phyloP scores from a whole-genome alignment of 345 rosid species.

The Bruguiera gymnorhiza region DNA sequence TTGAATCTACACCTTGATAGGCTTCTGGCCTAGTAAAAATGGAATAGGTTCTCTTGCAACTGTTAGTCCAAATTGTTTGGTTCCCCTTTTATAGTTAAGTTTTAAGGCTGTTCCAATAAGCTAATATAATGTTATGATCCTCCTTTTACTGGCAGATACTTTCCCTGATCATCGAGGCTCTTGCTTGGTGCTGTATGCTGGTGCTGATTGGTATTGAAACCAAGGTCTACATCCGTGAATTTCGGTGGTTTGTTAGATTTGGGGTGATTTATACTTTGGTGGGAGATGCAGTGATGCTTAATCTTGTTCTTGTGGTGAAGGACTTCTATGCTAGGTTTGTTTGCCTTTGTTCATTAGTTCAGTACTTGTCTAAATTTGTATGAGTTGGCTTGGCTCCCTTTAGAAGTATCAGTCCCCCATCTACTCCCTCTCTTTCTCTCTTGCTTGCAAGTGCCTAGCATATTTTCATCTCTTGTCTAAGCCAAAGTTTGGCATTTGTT shows the following conservation, averaged over 20 bases:
- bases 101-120: too few relatives aligned
- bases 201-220: conserved; percentile 74
- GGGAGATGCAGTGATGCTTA: conserved; percentile 80
- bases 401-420: background rate
- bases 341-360: too few relatives aligned
- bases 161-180: conserved; percentile 66
- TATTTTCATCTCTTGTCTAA: background rate
- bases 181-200: conserved; percentile 79
- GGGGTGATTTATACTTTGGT: conserved; percentile 74
- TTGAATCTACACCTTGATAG: too few relatives aligned
- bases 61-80: too few relatives aligned
- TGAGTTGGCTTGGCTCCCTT: too few relatives aligned
- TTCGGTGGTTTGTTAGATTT: conserved; percentile 92
- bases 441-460: background rate
- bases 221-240: conserved; percentile 68
- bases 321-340: conserved; percentile 63
- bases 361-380: too few relatives aligned
- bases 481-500: background rate
- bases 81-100: too few relatives aligned
- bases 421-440: background rate
- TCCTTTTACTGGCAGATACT: conserved; percentile 47
- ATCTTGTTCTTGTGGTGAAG: conserved; percentile 69
- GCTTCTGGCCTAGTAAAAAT: too few relatives aligned
- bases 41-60: too few relatives aligned
- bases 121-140: background rate